Conservation (phyloP, 192 early-diverging fungal species). For the Coemansia sp. region DNA sequence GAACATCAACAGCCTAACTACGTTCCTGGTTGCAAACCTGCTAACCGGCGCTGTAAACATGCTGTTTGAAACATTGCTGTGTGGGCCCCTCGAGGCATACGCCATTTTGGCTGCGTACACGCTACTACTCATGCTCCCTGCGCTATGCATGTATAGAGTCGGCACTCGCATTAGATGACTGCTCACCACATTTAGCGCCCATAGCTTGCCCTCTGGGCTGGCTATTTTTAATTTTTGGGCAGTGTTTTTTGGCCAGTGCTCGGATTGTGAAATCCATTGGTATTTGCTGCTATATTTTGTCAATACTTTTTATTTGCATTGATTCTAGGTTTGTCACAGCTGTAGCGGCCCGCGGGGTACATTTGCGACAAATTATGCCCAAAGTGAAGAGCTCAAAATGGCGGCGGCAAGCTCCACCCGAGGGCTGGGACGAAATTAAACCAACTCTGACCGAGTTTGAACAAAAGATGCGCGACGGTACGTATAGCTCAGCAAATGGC, state of each 20-base stretch:
- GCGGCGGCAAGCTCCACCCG: slow-evolving; percentile 82
- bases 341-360: too few species aligned
- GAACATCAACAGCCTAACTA: slow-evolving; percentile 76
- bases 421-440: slow-evolving; percentile 94
- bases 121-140: slow-evolving; percentile 44
- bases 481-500: neutral
- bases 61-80: slow-evolving; percentile 69
- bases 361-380: slow-evolving; percentile 62
- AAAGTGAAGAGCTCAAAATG: slow-evolving; percentile 61
- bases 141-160: slow-evolving; percentile 17
- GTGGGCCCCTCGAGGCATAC: slow-evolving; percentile 39
- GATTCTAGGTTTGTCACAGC: too few species aligned
- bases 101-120: slow-evolving; percentile 56
- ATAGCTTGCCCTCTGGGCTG: neutral
- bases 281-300: neutral
- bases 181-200: slow-evolving; percentile 2
- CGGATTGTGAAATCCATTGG: neutral
- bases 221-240: neutral
- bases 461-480: slow-evolving; percentile 86
- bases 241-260: neutral
- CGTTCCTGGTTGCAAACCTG: slow-evolving; percentile 86
- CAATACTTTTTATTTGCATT: too few species aligned
- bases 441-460: slow-evolving; percentile 87
- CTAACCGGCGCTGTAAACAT: slow-evolving; percentile 85
- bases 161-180: slow-evolving; percentile 25